Conservation (phyloP, 331 rosid genomes). For the Acacia concinna region DNA sequence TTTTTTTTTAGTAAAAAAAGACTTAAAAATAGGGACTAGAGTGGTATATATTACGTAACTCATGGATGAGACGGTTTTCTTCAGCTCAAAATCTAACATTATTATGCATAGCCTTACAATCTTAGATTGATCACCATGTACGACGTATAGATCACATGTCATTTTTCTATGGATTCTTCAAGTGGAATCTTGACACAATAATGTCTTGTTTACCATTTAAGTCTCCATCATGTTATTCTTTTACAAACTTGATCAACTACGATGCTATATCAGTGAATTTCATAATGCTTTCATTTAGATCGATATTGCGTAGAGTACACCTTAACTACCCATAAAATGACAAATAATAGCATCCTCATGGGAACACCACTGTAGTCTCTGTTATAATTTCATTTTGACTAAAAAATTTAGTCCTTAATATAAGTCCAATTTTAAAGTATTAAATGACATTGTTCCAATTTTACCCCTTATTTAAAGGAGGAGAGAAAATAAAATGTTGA, state of each 20-base stretch:
- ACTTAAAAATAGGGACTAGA: too few relatives aligned
- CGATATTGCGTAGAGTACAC: too few relatives aligned
- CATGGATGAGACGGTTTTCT: not conserved
- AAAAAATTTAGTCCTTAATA: too few relatives aligned
- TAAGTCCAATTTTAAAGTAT: too few relatives aligned
- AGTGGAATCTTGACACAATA: constrained; percentile 19
- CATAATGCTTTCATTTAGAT: not conserved
- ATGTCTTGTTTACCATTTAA: not conserved
- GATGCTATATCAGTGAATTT: not conserved
- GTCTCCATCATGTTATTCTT: not conserved
- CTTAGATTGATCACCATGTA: constrained; percentile 22
- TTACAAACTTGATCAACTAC: not conserved
- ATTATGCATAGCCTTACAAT: constrained; percentile 4
- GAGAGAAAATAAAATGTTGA: too few relatives aligned
- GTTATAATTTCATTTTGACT: too few relatives aligned
- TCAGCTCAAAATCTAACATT: constrained; percentile 2
- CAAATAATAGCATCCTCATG: constrained; percentile 30
- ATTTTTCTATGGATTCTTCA: constrained; percentile 13
- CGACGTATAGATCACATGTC: constrained; percentile 14
- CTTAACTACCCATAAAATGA: constrained; percentile 16
- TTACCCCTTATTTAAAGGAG: too few relatives aligned
- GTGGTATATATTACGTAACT: too few relatives aligned
- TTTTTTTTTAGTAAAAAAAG: too few relatives aligned
- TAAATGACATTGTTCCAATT: too few relatives aligned
- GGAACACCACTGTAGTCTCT: too few relatives aligned